Conservation (phyloP, 2,329 filamentous ascomycete genomes). For the Paraphaeosphaeria minitans region DNA sequence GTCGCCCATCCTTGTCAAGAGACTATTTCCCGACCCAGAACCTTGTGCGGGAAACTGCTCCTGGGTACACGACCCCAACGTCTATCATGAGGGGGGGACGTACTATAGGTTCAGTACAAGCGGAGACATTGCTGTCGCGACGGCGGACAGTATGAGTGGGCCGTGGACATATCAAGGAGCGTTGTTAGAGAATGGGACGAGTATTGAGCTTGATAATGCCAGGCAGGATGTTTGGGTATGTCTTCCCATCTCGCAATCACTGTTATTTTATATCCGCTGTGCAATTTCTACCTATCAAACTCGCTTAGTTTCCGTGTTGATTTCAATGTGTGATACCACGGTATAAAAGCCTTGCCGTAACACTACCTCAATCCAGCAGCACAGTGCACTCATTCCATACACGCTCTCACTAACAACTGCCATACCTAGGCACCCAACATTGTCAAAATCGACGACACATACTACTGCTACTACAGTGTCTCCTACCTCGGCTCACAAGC, state of each 20-base stretch:
- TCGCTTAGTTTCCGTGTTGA: too few species aligned
- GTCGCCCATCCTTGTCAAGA: slow-evolving; percentile 15
- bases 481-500: slow-evolving; percentile 63
- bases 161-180: slow-evolving; percentile 55
- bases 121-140: slow-evolving; percentile 53
- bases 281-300: too few species aligned
- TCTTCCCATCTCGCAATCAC: not conserved
- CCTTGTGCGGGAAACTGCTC: slow-evolving; percentile 46
- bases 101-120: slow-evolving; percentile 59
- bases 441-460: slow-evolving; percentile 58
- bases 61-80: slow-evolving; percentile 53
- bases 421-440: slow-evolving; percentile 64
- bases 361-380: too few species aligned
- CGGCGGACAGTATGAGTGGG: slow-evolving; percentile 50
- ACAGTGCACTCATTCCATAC: not conserved
- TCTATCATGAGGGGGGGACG: slow-evolving; percentile 52
- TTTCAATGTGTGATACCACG: too few species aligned
- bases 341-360: too few species aligned
- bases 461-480: slow-evolving; percentile 67
- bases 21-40: slow-evolving; percentile 39
- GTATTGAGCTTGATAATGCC: slow-evolving; percentile 45
- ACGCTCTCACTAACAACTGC: slow-evolving; percentile 3
- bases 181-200: slow-evolving; percentile 50
- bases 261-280: not conserved
- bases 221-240: slow-evolving; percentile 55